Percentiles rank a stretch among this genome's conserved stretches.
Evolutionary conservation across 2,329 filamentous ascomycete species (phyloP).

Genomic region (Ophiocordyceps unilateralis): DNA sequence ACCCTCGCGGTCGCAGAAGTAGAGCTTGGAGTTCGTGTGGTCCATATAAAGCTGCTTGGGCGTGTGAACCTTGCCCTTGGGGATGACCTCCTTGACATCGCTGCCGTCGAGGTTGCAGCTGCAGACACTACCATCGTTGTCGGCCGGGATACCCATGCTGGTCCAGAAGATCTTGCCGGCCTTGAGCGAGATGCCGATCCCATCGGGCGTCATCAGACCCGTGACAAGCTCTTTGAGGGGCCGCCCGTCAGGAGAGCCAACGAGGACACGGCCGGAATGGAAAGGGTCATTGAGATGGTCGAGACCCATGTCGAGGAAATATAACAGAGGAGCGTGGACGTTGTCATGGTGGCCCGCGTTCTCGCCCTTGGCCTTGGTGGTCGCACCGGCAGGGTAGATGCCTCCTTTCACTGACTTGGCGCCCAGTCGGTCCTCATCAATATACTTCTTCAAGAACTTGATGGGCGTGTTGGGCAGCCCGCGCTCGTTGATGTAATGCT

Average conservation of each 20-base stretch:
- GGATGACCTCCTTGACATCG: constrained; percentile 23
- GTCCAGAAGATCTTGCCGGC: constrained; percentile 26
- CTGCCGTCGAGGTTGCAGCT: constrained; percentile 31
- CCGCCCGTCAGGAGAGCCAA: constrained; percentile 4
- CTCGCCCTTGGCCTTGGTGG: not conserved
- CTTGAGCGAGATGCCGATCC: constrained; percentile 19
- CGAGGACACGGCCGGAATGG: constrained; percentile 4
- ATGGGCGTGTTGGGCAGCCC: constrained; percentile 22
- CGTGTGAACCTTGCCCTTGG: constrained; percentile 27
- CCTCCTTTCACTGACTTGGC: constrained; percentile 23
- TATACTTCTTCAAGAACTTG: constrained; percentile 26
- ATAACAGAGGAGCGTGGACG: constrained; percentile 1
- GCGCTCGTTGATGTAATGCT: constrained; percentile 33
- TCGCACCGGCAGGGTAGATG: constrained; percentile 13
- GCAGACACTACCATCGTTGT: constrained; percentile 23
- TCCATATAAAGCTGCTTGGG: constrained; percentile 25
- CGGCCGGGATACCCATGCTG: constrained; percentile 24
- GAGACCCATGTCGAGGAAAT: no score
- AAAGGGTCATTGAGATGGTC: not conserved
- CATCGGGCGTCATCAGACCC: constrained; percentile 21
- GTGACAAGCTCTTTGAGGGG: constrained; percentile 6
- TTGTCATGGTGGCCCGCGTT: not conserved
- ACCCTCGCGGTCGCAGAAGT: constrained; percentile 27
- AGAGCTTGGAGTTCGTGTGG: constrained; percentile 14
- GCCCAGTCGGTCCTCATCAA: constrained; percentile 28